phyloP scores from a whole-genome alignment of 78 protist species.

The Dictyostelium intermedium region DNA sequence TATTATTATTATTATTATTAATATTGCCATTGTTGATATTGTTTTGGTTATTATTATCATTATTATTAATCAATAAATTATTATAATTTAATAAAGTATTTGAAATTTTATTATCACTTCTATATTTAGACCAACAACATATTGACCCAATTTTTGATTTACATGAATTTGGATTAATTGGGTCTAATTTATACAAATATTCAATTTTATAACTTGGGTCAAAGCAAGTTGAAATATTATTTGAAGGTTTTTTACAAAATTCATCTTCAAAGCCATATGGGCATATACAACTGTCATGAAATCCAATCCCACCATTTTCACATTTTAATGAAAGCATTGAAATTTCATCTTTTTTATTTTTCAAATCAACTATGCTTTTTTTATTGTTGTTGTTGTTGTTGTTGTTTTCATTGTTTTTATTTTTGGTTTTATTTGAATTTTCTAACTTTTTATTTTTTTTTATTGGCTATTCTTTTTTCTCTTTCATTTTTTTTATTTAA shows the following conservation, averaged over 20 bases:
- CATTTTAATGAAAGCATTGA: not conserved
- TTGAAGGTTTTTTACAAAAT: not conserved
- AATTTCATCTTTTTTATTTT: not conserved
- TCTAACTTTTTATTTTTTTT: not conserved
- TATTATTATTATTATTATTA: not conserved
- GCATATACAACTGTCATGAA: constrained; percentile 15
- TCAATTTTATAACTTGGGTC: not conserved
- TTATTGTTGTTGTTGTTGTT: not conserved
- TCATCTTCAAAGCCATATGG: not conserved
- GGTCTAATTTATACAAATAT: not conserved
- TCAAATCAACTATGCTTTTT: not conserved
- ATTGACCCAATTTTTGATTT: not conserved
- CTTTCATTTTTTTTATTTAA: not conserved
- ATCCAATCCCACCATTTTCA: constrained; percentile 23
- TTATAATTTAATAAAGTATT: not conserved
- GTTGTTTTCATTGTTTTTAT: not conserved
- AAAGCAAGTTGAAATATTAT: not conserved
- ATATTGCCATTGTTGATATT: not conserved
- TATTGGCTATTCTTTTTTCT: not conserved
- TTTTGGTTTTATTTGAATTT: not conserved
- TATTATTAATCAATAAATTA: not conserved
- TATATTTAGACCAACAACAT: constrained; percentile 44
- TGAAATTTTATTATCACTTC: not conserved
- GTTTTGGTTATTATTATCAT: not conserved
- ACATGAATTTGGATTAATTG: not conserved